Evolutionary conservation across 306 rosid species (phyloP).

Genomic region (Delonix regia): DNA sequence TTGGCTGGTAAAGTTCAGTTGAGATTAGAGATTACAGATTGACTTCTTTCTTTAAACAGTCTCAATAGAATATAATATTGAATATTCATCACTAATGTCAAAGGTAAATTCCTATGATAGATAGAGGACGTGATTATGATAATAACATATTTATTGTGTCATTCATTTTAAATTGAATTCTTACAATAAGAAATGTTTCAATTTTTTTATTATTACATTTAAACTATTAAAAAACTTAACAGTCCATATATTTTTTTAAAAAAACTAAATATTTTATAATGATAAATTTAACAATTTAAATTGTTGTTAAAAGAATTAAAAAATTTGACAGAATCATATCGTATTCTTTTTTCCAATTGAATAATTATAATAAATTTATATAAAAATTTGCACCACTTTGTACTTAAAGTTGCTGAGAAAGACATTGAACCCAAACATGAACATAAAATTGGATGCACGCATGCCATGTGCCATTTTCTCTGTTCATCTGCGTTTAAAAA

Average conservation of each 20-base stretch:
- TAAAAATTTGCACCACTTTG: constrained; percentile 30
- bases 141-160: background rate
- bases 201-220: no score
- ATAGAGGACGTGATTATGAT: background rate
- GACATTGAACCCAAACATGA: constrained; percentile 23
- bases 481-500: background rate
- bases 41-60: background rate
- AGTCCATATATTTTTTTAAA: no score
- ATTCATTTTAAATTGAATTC: no score
- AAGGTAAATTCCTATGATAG: background rate
- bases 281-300: no score
- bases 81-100: background rate
- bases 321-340: no score
- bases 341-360: background rate
- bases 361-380: constrained; percentile 17
- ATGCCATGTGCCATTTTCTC: constrained; percentile 1
- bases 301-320: no score
- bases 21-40: no score
- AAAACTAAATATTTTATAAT: no score
- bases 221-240: no score
- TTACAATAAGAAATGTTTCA: no score
- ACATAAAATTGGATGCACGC: background rate
- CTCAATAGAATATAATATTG: background rate
- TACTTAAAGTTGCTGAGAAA: constrained; percentile 35
- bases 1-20: no score